Evolutionary conservation across 2,329 filamentous ascomycete species (phyloP).

Genomic region (Talaromyces albobiverticillius): DNA sequence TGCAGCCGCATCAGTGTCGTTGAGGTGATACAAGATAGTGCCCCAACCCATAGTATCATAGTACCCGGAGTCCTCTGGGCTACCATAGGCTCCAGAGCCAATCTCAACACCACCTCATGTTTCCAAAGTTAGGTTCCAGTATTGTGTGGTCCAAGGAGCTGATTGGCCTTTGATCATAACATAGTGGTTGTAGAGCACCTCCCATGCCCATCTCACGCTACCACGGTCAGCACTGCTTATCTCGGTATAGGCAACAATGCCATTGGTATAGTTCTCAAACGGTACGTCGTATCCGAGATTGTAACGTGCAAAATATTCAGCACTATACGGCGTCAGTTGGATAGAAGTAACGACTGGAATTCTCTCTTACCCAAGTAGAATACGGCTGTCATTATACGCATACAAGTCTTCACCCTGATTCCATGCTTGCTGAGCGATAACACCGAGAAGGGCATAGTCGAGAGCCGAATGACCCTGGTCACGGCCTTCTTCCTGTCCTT

Average conservation of each 20-base stretch:
- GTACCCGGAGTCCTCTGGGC: not conserved
- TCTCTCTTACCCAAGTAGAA: slow-evolving; percentile 12
- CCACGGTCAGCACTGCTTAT: slow-evolving; percentile 20
- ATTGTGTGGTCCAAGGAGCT: slow-evolving; percentile 21
- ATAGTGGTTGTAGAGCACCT: slow-evolving; percentile 23
- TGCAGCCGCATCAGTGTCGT: not conserved
- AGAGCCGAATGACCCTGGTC: slow-evolving; percentile 15
- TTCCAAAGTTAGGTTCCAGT: slow-evolving; percentile 9
- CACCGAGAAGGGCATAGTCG: slow-evolving; percentile 9
- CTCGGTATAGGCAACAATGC: slow-evolving; percentile 16
- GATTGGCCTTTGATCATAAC: slow-evolving; percentile 18
- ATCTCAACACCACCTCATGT: slow-evolving; percentile 3
- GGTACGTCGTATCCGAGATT: slow-evolving; percentile 22
- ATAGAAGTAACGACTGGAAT: too few species aligned
- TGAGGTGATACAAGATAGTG: not conserved
- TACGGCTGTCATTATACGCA: slow-evolving; percentile 12
- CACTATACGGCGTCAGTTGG: slow-evolving; percentile 8
- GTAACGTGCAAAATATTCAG: slow-evolving; percentile 23
- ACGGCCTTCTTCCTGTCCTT: slow-evolving; percentile 14
- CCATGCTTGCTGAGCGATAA: slow-evolving; percentile 14
- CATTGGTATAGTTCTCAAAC: slow-evolving; percentile 20
- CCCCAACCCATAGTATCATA: slow-evolving; percentile 2
- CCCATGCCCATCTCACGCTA: slow-evolving; percentile 18
- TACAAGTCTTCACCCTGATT: slow-evolving; percentile 14
- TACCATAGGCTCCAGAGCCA: slow-evolving; percentile 6